These are phyloP conservation scores for Ophiostoma quercus DNA, from an alignment of 2,329 filamentous ascomycete species.

Conservation along the genomic window DNA sequence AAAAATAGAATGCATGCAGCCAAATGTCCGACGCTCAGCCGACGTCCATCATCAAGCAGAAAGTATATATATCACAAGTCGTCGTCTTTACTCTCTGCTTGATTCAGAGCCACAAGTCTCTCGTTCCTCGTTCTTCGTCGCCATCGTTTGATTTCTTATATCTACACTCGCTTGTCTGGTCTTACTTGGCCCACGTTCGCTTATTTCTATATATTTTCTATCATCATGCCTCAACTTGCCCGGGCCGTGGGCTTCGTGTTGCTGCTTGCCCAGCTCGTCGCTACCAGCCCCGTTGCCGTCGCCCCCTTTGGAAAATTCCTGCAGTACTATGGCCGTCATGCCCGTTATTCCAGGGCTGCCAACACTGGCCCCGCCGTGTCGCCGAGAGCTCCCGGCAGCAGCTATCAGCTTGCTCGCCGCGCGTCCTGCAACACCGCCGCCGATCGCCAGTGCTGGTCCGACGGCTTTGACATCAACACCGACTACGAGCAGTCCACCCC, in stretches of 20 bases:
- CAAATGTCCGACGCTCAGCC: background rate
- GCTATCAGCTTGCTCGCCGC: background rate
- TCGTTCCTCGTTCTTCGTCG: slow-evolving; percentile 8
- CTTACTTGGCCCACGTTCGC: background rate
- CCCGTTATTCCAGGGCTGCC: background rate
- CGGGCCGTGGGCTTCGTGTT: background rate
- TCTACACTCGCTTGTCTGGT: background rate
- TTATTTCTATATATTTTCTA: background rate
- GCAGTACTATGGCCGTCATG: background rate
- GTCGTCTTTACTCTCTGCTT: background rate
- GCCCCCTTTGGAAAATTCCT: background rate
- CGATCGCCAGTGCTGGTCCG: slow-evolving; percentile 28
- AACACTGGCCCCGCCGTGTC: background rate
- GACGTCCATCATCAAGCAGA: background rate
- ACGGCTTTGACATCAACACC: slow-evolving; percentile 28
- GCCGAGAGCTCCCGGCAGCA: background rate
- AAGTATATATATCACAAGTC: slow-evolving; percentile 1
- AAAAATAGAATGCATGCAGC: background rate
- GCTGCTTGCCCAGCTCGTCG: slow-evolving; percentile 4
- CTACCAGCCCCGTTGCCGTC: background rate
- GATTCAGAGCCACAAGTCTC: background rate
- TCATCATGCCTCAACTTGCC: background rate
- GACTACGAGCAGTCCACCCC: slow-evolving; percentile 28
- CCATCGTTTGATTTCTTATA: background rate
- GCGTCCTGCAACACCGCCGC: slow-evolving; percentile 25